Percentiles rank a stretch among this genome's conserved stretches.
These are phyloP conservation scores for Alternaria longipes DNA, from an alignment of 2,329 filamentous ascomycete species.

Conservation along the genomic window DNA sequence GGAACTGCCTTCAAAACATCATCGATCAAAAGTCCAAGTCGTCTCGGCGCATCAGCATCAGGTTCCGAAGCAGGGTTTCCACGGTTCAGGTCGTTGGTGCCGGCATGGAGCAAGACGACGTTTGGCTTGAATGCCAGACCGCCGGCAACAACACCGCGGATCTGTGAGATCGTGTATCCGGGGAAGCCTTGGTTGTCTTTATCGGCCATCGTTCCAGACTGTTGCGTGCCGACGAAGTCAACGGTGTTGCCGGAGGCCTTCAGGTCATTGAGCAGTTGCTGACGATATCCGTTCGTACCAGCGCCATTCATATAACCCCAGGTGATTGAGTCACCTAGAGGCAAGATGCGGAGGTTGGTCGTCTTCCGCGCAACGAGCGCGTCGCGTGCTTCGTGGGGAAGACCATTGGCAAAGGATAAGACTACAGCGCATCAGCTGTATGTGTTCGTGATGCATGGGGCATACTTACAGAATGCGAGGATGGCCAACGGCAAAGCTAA, in stretches of 20 bases:
- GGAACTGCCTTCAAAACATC: slow-evolving; percentile 41
- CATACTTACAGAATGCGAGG: slow-evolving; percentile 6
- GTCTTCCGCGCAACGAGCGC: slow-evolving; percentile 10
- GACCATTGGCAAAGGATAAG: slow-evolving; percentile 10
- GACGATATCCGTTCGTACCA: slow-evolving; percentile 45
- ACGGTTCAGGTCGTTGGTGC: slow-evolving; percentile 34
- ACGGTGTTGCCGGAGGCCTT: slow-evolving; percentile 29
- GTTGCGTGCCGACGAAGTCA: slow-evolving; percentile 42
- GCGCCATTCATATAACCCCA: slow-evolving; percentile 40
- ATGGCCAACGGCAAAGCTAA: slow-evolving; percentile 11
- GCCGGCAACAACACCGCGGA: slow-evolving; percentile 23
- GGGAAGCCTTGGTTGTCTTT: slow-evolving; percentile 46
- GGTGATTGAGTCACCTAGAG: slow-evolving; percentile 36
- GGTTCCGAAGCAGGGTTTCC: slow-evolving; percentile 26
- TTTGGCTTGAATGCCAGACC: slow-evolving; percentile 26
- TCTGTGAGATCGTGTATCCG: slow-evolving; percentile 45
- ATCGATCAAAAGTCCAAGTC: slow-evolving; percentile 48
- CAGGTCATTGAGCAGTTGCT: slow-evolving; percentile 37
- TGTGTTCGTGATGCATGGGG: too few relatives aligned
- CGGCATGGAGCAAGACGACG: slow-evolving; percentile 33
- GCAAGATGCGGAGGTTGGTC: slow-evolving; percentile 25
- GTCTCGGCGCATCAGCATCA: slow-evolving; percentile 40
- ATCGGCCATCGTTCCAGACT: slow-evolving; percentile 44
- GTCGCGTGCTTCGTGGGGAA: slow-evolving; percentile 15
- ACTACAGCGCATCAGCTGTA: slow-evolving; percentile 5